Conservation (phyloP, 345 rosid species). For the Eucalyptus guilfoylei region DNA sequence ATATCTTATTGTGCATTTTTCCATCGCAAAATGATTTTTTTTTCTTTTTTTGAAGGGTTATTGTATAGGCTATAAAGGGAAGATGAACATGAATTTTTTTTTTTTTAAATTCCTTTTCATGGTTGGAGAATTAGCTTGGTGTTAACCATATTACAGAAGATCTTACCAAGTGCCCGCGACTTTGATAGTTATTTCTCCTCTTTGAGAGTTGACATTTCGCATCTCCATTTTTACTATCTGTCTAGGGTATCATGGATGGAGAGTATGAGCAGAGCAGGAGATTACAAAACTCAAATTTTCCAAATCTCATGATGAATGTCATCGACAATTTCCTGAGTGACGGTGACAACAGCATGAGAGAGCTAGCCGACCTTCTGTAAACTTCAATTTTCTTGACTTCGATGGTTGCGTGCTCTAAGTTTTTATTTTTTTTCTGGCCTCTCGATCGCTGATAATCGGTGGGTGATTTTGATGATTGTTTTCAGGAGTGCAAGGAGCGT, state of each 20-base stretch:
- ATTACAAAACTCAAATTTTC: neutral
- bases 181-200: neutral
- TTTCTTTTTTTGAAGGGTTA: neutral
- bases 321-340: neutral
- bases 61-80: neutral
- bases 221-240: neutral
- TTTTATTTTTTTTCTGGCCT: neutral
- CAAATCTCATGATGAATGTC: slow-evolving; percentile 1
- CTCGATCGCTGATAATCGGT: neutral
- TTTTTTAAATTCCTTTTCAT: neutral
- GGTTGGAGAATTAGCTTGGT: neutral
- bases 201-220: neutral
- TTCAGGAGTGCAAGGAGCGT: neutral
- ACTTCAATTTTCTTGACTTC: neutral
- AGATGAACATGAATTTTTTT: neutral
- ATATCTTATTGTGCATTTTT: neutral
- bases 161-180: neutral
- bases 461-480: neutral
- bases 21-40: neutral
- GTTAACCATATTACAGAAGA: neutral
- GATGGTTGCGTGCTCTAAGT: neutral
- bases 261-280: slow-evolving; percentile 1
- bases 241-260: slow-evolving; percentile 13
- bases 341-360: neutral
- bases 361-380: neutral